Evolutionary conservation across 2,329 filamentous ascomycete genomes (phyloP), one percentile per base, ranked within the genome.

Genomic region (Escovopsis sp.): DNA sequence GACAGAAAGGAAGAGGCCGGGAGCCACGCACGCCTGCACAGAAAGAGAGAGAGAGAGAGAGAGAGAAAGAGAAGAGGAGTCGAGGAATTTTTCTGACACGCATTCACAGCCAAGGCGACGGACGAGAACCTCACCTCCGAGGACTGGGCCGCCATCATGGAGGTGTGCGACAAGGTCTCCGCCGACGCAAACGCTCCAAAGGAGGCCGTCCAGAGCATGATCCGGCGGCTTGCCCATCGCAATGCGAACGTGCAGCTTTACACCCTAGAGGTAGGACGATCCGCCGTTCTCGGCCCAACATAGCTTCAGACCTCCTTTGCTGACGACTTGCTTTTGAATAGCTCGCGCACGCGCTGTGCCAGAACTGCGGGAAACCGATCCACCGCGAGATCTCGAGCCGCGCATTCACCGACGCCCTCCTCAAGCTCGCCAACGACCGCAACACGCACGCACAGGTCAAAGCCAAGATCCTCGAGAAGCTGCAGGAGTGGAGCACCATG

Each of bases 401-500:
- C 49, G 87, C 84, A 54, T 94, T 94, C 55, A 98, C 90, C 45
- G 90, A 98, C 54, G 84, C 88, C 40, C 66, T 98, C 33, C 68
- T 96, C 43, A 79, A 90, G 52, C 72, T 98, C 40, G 87, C 90
- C 44, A 84, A 79, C 61, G 90, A 98, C 58, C 74, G 87, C 61
- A 98, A 93, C 56, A 94, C 88, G 35, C 90, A 96, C 57, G 79
- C 81, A 53, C 85, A 94, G 57, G 90, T 98, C 54, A 96, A 96
- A 62, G 76, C 84, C 44, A 96, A 94, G 70, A 94, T 98, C 45
- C 61, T 96, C 39, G 88, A 96, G 65, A 77, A 87, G 46, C 96
- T 96, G 85, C 79, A 82, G 55, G 84, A 88, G 44, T 98, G 90
- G 90, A 77, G 81, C 38, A 83, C 90, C 50, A 93, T 94, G 83